phyloP scores from a whole-genome alignment of 345 rosid species.

The Draba incana region DNA sequence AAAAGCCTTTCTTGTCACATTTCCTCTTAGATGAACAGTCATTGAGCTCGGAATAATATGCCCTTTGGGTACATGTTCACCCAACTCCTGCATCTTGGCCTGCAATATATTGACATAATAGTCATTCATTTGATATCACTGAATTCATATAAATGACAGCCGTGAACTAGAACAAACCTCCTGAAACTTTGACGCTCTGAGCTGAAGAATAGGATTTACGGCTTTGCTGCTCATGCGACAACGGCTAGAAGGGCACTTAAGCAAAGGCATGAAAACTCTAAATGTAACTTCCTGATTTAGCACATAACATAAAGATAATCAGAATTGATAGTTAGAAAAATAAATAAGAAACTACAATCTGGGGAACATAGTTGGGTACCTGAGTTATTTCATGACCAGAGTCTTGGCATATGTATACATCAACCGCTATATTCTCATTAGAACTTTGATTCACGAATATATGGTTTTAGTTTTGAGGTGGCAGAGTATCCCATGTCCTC shows the following conservation, averaged over 20 bases:
- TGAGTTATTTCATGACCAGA: slow-evolving; percentile 96
- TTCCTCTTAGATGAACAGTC: slow-evolving; percentile 97
- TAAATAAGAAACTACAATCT: slow-evolving; percentile 9
- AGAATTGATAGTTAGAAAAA: neutral
- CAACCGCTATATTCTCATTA: slow-evolving; percentile 98
- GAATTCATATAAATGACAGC: slow-evolving; percentile 24
- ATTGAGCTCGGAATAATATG: slow-evolving; percentile 96
- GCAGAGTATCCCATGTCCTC: no score
- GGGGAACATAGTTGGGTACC: slow-evolving; percentile 48
- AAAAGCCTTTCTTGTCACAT: slow-evolving; percentile 93
- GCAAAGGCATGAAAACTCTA: slow-evolving; percentile 91
- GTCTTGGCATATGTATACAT: slow-evolving; percentile 96
- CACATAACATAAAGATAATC: slow-evolving; percentile 33
- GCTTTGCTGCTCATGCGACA: slow-evolving; percentile 65
- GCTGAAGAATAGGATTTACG: slow-evolving; percentile 95
- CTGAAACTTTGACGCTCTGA: slow-evolving; percentile 98
- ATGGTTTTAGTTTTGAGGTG: no score
- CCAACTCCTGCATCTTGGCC: slow-evolving; percentile 99
- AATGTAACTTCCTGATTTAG: slow-evolving; percentile 81
- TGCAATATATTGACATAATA: slow-evolving; percentile 41
- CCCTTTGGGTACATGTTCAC: slow-evolving; percentile 98
- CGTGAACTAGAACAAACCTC: slow-evolving; percentile 57
- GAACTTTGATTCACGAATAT: no score
- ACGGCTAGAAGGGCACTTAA: slow-evolving; percentile 78
- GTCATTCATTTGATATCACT: slow-evolving; percentile 1